Conservation (phyloP, 2,329 filamentous ascomycete genomes). For the Xylariomycetidae sp. region DNA sequence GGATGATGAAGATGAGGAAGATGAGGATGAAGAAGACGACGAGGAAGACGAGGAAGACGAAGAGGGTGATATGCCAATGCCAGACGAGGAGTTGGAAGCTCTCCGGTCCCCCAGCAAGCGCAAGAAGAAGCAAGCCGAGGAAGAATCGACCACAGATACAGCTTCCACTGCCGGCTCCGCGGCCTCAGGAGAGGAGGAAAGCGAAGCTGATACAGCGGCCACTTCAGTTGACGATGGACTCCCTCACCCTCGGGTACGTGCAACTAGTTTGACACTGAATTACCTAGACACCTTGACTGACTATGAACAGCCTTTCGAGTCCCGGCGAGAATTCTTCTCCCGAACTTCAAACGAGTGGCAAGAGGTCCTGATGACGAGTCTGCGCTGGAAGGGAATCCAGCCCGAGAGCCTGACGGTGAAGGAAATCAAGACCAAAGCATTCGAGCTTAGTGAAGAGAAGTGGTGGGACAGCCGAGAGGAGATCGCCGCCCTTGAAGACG, state of each 20-base stretch:
- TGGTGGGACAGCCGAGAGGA: constrained; percentile 99
- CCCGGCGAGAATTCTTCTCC: constrained; percentile 83
- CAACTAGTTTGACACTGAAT: not conserved
- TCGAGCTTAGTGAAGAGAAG: constrained; percentile 87
- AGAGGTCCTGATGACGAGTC: constrained; percentile 69
- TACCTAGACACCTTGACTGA: constrained; percentile 10
- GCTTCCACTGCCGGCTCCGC: constrained; percentile 27
- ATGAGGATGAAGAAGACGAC: constrained; percentile 42
- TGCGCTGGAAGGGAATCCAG: constrained; percentile 62
- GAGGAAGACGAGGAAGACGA: constrained; percentile 54
- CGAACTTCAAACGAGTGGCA: constrained; percentile 90
- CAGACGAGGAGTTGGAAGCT: constrained; percentile 38
- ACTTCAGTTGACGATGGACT: constrained; percentile 65
- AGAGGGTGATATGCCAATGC: constrained; percentile 50
- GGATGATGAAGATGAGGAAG: constrained; percentile 33
- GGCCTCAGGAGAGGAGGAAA: constrained; percentile 37
- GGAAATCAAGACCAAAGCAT: constrained; percentile 87
- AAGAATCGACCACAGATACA: constrained; percentile 33
- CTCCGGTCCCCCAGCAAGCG: constrained; percentile 49
- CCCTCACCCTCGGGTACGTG: constrained; percentile 58
- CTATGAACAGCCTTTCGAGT: constrained; percentile 70
- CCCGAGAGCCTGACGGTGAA: constrained; percentile 70
- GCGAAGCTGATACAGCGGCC: constrained; percentile 36
- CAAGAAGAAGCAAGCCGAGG: constrained; percentile 45
- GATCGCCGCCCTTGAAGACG: constrained; percentile 84